Percentiles rank a stretch among this genome's conserved stretches.
phyloP scores from a whole-genome alignment of 169 alveolate genomes.

The Besnoitia besnoiti region DNA sequence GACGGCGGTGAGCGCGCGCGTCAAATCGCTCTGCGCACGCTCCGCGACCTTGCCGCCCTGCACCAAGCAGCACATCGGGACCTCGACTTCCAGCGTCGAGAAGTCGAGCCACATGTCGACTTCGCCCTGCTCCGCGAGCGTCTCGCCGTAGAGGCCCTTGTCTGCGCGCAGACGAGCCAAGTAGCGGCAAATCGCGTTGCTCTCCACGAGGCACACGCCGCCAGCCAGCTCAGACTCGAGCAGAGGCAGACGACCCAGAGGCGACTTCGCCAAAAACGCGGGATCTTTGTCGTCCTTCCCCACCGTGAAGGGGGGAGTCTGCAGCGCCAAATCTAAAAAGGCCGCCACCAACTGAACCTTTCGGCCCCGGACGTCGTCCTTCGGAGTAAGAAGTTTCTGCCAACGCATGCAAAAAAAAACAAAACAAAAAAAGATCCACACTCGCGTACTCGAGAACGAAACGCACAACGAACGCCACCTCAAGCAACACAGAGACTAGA shows the following conservation, averaged over 20 bases:
- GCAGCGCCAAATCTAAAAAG: constrained; percentile 22
- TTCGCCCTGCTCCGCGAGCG: constrained; percentile 50
- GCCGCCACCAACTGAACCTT: constrained; percentile 51
- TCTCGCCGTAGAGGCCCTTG: constrained; percentile 64
- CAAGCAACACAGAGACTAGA: too few relatives aligned
- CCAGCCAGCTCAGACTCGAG: constrained; percentile 35
- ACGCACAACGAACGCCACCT: too few relatives aligned
- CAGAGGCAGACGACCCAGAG: constrained; percentile 31
- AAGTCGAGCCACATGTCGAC: constrained; percentile 70
- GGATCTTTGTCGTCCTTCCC: constrained; percentile 56
- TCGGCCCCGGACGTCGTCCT: constrained; percentile 34
- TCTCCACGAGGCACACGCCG: constrained; percentile 16
- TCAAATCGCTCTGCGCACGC: constrained; percentile 65
- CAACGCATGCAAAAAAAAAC: too few relatives aligned
- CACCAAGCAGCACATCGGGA: constrained; percentile 60
- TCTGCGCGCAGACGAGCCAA: constrained; percentile 32
- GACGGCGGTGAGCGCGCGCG: constrained; percentile 55
- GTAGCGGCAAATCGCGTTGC: constrained; percentile 41
- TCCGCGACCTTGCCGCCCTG: constrained; percentile 24
- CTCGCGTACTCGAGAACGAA: background rate
- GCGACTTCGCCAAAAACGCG: constrained; percentile 17
- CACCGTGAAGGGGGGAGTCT: background rate
- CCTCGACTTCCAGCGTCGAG: constrained; percentile 62
- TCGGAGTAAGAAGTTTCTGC: constrained; percentile 50
- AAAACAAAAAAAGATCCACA: background rate